Conservation (phyloP, 2,329 filamentous ascomycete species). For the Hypoxylon sp. region DNA sequence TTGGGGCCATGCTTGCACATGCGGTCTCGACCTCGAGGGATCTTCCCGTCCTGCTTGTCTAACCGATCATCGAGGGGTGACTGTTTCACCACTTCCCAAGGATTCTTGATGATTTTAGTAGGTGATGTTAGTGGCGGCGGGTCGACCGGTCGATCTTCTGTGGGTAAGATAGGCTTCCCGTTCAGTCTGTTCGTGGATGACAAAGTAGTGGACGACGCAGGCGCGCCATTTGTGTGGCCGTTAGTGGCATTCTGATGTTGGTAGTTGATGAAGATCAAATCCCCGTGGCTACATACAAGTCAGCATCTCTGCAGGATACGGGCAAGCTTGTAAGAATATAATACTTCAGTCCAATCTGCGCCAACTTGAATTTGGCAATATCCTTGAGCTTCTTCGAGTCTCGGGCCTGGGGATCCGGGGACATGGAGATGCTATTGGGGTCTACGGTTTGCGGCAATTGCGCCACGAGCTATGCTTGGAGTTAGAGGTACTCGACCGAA, state of each 20-base stretch:
- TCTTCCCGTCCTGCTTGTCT: constrained; percentile 86
- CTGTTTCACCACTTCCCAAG: constrained; percentile 93
- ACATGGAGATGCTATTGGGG: constrained; percentile 70
- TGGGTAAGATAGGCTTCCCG: constrained; percentile 78
- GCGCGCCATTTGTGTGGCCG: constrained; percentile 56
- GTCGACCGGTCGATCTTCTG: constrained; percentile 75
- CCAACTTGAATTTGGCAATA: constrained; percentile 67
- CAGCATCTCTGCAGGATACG: constrained; percentile 45
- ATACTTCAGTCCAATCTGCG: constrained; percentile 72
- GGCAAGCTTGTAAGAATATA: not conserved
- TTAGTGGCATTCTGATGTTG: constrained; percentile 64
- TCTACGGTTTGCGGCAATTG: constrained; percentile 74
- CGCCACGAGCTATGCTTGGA: constrained; percentile 63
- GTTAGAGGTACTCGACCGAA: constrained; percentile 30
- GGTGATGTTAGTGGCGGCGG: constrained; percentile 68
- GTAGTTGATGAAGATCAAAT: constrained; percentile 90
- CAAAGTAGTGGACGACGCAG: constrained; percentile 52
- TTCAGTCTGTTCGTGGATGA: constrained; percentile 76
- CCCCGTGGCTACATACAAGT: constrained; percentile 76
- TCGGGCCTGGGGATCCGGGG: constrained; percentile 70
- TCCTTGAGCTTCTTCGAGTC: constrained; percentile 71
- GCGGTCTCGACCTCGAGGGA: constrained; percentile 51
- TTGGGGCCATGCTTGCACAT: constrained; percentile 96
- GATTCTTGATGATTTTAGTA: constrained; percentile 79
- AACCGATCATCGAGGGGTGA: constrained; percentile 87